Base-by-base conservation (phyloP, 495 filamentous ascomycete species). In the Daldinia caldariorum region DNA sequence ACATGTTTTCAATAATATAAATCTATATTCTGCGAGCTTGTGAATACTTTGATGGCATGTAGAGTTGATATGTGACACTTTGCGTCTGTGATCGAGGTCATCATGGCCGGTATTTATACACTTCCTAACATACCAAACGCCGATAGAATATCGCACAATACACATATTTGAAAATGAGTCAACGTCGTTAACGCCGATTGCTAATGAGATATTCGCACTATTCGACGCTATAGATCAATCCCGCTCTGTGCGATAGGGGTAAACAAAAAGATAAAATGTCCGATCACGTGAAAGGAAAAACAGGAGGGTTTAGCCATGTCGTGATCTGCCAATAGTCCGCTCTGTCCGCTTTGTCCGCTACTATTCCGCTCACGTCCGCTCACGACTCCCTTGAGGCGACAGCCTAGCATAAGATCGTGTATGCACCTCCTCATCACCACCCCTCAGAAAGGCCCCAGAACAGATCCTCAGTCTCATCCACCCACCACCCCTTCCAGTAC, bases 401-500 rank as follows among this genome's bases (percentile, higher is more conserved):
- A 47, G 43, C 2, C 18, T 12, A 10, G 9, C 3, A 20, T 47
- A 26, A 26, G 26, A 26, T 26, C 26, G 26, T 3, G 26, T 35
- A 35, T 35, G 34, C 34, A 7, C 6, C 34, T 22, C 6, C 34
- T 22, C 16, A 4, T 12, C 20, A 47, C 43, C 43, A 47, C 16
- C 43, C 43, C 43, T 47, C 43, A 4, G 43, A 4, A 10, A 47
- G 18, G 22, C 43, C 43, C 43, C 43, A 47, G 18, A 47, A 47
- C 18, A 47, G 12, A 47, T 47, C 43, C 43, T 47, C 43, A 22
- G 43, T 47, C 8, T 47, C 43, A 9, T 47, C 43, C 7, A 47
- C 9, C 43, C 43, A 47, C 43, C 43, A 47, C 7, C 43, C 43
- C 43, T 47, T 47, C 43, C 43, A 47, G 9, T 47, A 47, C 43